Percentiles rank a stretch among this genome's conserved stretches.
Evolutionary conservation across 257 asterid genomes (phyloP).

Genomic region (Rhazya stricta): DNA sequence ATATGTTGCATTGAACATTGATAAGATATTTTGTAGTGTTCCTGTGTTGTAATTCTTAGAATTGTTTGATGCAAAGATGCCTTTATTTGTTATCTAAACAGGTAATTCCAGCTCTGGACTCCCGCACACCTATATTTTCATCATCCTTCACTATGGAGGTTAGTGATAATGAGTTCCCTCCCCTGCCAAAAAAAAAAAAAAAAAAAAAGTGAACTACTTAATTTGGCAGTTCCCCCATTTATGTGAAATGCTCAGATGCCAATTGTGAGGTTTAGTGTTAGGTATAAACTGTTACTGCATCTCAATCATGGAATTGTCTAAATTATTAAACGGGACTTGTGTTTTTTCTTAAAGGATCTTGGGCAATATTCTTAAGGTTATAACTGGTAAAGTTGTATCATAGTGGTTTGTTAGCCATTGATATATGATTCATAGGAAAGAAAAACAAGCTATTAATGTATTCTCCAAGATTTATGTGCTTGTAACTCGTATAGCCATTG

Average conservation of each 20-base stretch:
- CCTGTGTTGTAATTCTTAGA: background rate
- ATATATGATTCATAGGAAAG: no score
- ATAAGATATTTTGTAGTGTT: background rate
- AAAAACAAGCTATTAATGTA: no score
- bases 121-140: conserved; percentile 86
- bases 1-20: background rate
- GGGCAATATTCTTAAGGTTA: background rate
- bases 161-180: conserved; percentile 26
- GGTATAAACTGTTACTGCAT: background rate
- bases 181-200: no score
- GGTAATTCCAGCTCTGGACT: conserved; percentile 97
- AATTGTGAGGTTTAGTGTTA: background rate
- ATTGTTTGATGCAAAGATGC: background rate
- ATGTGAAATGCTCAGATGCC: background rate
- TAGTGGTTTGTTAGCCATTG: background rate
- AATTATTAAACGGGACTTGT: background rate
- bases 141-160: conserved; percentile 99
- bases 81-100: conserved; percentile 25
- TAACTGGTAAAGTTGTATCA: background rate
- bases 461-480: no score
- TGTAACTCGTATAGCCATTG: no score
- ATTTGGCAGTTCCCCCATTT: background rate
- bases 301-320: background rate
- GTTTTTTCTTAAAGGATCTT: background rate
- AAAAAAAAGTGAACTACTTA: background rate